Conservation (phyloP, 2,329 filamentous ascomycete genomes). For the Piedraia hortae region DNA sequence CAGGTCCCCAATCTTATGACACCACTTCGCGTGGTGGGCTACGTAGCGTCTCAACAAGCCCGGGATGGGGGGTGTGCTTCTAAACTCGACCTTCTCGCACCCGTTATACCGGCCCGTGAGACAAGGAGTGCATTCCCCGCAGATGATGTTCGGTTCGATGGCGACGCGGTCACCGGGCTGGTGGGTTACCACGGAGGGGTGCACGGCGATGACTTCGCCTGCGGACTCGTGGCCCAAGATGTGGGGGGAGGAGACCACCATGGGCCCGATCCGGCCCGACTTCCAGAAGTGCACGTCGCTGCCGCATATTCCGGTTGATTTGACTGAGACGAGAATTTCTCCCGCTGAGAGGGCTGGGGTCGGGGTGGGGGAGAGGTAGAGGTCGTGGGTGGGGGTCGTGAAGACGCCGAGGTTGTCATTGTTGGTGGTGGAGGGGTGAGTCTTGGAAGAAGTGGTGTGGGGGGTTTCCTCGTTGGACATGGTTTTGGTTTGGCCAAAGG, state of each 20-base stretch:
- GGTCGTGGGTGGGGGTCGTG: constrained; percentile 75
- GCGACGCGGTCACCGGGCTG: constrained; percentile 75
- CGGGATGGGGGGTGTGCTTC: constrained; percentile 70
- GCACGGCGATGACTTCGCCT: constrained; percentile 52
- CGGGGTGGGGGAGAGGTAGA: constrained; percentile 64
- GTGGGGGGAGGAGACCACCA: constrained; percentile 72
- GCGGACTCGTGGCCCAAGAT: constrained; percentile 88
- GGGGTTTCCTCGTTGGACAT: no score
- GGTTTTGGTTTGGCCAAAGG: no score
- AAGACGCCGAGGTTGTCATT: constrained; percentile 92
- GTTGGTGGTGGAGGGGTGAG: constrained; percentile 11
- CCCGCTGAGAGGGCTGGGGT: constrained; percentile 71
- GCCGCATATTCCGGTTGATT: constrained; percentile 92
- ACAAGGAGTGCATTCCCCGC: constrained; percentile 71
- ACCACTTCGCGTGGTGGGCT: constrained; percentile 84
- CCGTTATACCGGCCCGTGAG: constrained; percentile 86
- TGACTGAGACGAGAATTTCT: constrained; percentile 67
- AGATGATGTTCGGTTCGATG: constrained; percentile 83
- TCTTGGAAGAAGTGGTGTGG: constrained; percentile 3
- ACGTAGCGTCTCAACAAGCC: constrained; percentile 77
- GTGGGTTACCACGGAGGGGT: constrained; percentile 50
- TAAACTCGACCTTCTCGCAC: constrained; percentile 61
- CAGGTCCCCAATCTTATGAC: constrained; percentile 86
- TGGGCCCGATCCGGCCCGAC: constrained; percentile 77
- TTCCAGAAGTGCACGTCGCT: constrained; percentile 95